phyloP scores from a whole-genome alignment of 1,284 basidiomycete species.

The Vanrija sp. region DNA sequence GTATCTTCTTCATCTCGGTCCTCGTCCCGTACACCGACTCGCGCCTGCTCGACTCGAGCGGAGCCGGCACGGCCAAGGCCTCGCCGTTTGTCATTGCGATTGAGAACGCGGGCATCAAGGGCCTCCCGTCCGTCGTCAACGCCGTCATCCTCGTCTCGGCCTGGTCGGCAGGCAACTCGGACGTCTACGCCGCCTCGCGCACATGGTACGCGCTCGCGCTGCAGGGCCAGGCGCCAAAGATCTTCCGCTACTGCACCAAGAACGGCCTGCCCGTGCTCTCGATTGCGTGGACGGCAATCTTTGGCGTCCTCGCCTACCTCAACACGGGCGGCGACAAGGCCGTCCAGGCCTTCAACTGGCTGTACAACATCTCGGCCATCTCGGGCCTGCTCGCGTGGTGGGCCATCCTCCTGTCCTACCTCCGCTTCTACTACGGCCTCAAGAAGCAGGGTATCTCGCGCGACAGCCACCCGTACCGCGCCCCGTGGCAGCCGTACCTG shows the following conservation, averaged over 20 bases:
- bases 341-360: slow-evolving; percentile 54
- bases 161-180: slow-evolving; percentile 78
- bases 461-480: slow-evolving; percentile 56
- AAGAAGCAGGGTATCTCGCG: slow-evolving; percentile 59
- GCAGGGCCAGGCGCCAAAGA: slow-evolving; percentile 61
- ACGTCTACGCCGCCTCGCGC: slow-evolving; percentile 74
- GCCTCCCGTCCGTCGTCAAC: slow-evolving; percentile 53
- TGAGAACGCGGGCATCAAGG: slow-evolving; percentile 66
- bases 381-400: slow-evolving; percentile 66
- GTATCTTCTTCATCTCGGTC: slow-evolving; percentile 59
- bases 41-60: slow-evolving; percentile 56
- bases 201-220: slow-evolving; percentile 76
- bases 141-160: slow-evolving; percentile 65
- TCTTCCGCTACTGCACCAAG: slow-evolving; percentile 60
- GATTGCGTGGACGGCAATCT: slow-evolving; percentile 55
- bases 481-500: slow-evolving; percentile 17
- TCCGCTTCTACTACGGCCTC: slow-evolving; percentile 66
- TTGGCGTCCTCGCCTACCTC: slow-evolving; percentile 57
- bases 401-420: slow-evolving; percentile 66
- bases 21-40: slow-evolving; percentile 69
- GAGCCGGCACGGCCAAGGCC: slow-evolving; percentile 51
- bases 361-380: slow-evolving; percentile 64
- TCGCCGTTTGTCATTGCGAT: slow-evolving; percentile 78
- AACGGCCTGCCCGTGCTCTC: slow-evolving; percentile 65
- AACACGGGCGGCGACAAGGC: slow-evolving; percentile 39